Conservation (phyloP, 495 filamentous ascomycete genomes). For the Aspergillus saccharolyticus region DNA sequence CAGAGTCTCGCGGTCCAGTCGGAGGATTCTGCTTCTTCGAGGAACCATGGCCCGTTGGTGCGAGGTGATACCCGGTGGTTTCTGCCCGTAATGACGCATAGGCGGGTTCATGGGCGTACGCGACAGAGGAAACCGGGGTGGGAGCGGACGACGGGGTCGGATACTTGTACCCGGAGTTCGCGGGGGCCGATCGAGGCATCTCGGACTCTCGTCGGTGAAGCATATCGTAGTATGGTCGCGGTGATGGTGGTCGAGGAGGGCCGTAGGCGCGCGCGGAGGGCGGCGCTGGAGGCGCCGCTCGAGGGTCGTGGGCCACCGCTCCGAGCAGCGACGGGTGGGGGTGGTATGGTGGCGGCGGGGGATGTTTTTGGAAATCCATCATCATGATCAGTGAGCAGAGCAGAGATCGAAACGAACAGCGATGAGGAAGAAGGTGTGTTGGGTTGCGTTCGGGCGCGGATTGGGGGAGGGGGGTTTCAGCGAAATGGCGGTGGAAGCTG, state of each 20-base stretch:
- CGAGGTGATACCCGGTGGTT: constrained; percentile 15
- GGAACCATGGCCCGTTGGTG: constrained; percentile 20
- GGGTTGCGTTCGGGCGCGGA: constrained; percentile 5
- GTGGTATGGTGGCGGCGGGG: constrained; percentile 15
- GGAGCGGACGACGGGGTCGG: constrained; percentile 20
- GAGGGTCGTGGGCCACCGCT: constrained; percentile 23
- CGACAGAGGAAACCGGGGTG: constrained; percentile 13
- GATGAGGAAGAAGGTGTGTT: neutral
- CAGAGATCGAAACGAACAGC: neutral
- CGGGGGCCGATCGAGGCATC: constrained; percentile 19
- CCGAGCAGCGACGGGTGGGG: constrained; percentile 25
- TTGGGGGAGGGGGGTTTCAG: neutral
- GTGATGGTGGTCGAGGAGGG: constrained; percentile 12
- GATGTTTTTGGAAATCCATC: constrained; percentile 19
- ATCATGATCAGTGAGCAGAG: constrained; percentile 4
- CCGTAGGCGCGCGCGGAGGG: constrained; percentile 19
- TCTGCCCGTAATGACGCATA: constrained; percentile 23
- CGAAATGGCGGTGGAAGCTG: constrained; percentile 5
- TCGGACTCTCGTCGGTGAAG: constrained; percentile 23
- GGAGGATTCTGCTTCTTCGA: constrained; percentile 18
- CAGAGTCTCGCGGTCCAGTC: constrained; percentile 16
- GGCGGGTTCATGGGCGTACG: constrained; percentile 15
- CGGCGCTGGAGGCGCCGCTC: constrained; percentile 13
- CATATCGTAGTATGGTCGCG: constrained; percentile 19
- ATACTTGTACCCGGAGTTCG: constrained; percentile 19